These are phyloP conservation scores for Calonectria hawksworthii DNA, from an alignment of 2,329 filamentous ascomycete genomes.

Conservation along the genomic window DNA sequence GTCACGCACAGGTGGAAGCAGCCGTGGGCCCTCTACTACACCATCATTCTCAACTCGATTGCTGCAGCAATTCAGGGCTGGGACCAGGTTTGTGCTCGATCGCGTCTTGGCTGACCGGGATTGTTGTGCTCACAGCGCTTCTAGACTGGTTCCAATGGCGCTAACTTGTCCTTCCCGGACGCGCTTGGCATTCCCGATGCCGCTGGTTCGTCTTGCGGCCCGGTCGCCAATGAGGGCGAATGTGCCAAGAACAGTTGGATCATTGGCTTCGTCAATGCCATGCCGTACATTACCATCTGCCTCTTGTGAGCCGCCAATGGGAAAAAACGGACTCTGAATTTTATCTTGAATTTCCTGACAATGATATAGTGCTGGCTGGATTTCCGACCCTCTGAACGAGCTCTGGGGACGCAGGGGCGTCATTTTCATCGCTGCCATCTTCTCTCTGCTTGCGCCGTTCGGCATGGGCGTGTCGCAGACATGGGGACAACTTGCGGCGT, in stretches of 20 bases:
- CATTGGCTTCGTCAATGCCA: slow-evolving; percentile 71
- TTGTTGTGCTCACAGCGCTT: slow-evolving; percentile 11
- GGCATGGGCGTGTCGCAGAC: slow-evolving; percentile 71
- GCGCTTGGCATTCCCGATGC: slow-evolving; percentile 59
- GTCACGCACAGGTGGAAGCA: slow-evolving; percentile 64
- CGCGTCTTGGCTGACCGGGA: background rate
- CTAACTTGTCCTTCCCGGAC: slow-evolving; percentile 61
- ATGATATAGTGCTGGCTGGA: slow-evolving; percentile 66
- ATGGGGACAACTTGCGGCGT: slow-evolving; percentile 71
- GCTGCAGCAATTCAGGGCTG: slow-evolving; percentile 67
- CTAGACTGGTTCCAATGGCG: slow-evolving; percentile 60
- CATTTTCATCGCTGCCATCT: slow-evolving; percentile 74
- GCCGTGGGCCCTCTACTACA: slow-evolving; percentile 63
- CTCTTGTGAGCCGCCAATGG: slow-evolving; percentile 55
- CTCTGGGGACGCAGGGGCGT: slow-evolving; percentile 71
- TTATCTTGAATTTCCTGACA: too few species aligned
- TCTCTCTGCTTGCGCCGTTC: slow-evolving; percentile 73
- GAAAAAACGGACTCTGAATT: too few species aligned
- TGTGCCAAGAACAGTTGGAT: slow-evolving; percentile 68
- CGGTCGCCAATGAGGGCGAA: slow-evolving; percentile 52
- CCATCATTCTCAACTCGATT: slow-evolving; percentile 65
- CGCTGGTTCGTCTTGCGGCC: slow-evolving; percentile 48
- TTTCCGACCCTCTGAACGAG: slow-evolving; percentile 73
- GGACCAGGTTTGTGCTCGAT: slow-evolving; percentile 51
- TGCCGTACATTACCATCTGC: slow-evolving; percentile 58